A percentile compares a stretch with the other conserved stretches of the same genome.
Conservation (phyloP, 345 rosid species). For the Eucalyptus shirleyi region DNA sequence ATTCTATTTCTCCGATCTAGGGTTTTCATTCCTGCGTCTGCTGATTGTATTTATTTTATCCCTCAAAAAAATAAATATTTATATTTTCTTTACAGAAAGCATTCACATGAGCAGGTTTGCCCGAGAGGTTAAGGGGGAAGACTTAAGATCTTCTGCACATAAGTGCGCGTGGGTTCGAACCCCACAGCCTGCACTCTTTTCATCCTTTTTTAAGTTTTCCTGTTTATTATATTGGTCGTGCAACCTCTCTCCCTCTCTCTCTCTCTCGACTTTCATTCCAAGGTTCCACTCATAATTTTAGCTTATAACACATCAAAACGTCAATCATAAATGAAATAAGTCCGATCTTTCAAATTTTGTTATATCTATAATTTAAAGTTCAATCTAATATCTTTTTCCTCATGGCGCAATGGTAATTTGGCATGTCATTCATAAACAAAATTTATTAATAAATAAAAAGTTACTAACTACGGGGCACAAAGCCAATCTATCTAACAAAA, state of each 20-base stretch:
- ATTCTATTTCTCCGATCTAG: not conserved
- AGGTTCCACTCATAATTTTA: not conserved
- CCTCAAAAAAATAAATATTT: accelerated
- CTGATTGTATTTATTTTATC: not conserved
- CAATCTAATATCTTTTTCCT: not conserved
- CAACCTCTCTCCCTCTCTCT: not conserved
- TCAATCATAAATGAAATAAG: not conserved
- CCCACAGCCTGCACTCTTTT: constrained; percentile 60
- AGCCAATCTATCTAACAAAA: not conserved
- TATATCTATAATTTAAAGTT: not conserved
- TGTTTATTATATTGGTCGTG: not conserved
- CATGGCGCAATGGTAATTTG: not conserved
- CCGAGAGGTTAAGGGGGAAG: constrained; percentile 95
- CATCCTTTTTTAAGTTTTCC: not conserved
- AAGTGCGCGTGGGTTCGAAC: constrained; percentile 98
- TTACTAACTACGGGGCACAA: not conserved
- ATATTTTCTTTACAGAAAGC: accelerated
- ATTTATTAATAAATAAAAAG: not conserved
- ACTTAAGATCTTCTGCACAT: constrained; percentile 89
- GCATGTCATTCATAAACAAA: not conserved
- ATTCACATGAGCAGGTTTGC: constrained; percentile 39
- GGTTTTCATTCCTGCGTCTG: not conserved
- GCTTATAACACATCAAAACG: not conserved
- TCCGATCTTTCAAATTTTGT: not conserved
- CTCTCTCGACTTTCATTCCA: not conserved